A percentile compares a stretch with the other conserved stretches of the same genome.
Evolutionary conservation across 331 rosid species (phyloP).

Genomic region (Pyracantha coccinea): DNA sequence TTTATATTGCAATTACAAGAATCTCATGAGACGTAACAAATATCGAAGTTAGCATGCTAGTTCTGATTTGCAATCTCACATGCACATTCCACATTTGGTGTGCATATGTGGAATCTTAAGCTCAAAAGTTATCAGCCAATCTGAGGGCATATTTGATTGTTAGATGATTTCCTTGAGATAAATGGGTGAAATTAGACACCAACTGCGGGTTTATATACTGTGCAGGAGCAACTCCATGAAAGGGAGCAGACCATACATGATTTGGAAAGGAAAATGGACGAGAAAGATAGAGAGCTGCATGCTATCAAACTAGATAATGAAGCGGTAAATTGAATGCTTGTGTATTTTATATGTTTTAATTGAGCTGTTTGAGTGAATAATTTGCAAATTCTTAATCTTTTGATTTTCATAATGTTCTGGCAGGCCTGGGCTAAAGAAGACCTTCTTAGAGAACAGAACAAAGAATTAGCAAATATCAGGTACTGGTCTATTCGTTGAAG

Average conservation of each 20-base stretch:
- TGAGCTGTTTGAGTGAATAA: background rate
- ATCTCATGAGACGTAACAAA: background rate
- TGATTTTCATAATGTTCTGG: background rate
- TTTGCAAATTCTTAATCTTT: background rate
- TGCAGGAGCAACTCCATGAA: constrained; percentile 75
- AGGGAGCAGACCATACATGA: constrained; percentile 65
- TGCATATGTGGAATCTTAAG: background rate
- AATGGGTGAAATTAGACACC: background rate
- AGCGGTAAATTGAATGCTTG: constrained; percentile 54
- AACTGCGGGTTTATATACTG: constrained; percentile 17
- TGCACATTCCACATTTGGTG: background rate
- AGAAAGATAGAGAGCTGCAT: constrained; percentile 80
- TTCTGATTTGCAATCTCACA: background rate
- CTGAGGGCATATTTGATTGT: background rate
- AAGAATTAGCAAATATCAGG: constrained; percentile 83
- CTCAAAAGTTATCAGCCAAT: background rate
- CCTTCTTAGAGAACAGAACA: constrained; percentile 81
- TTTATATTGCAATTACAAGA: background rate
- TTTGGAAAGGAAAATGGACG: constrained; percentile 81
- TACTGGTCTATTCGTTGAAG: constrained; percentile 8
- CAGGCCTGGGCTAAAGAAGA: constrained; percentile 99
- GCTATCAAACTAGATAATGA: constrained; percentile 79
- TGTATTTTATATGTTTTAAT: background rate
- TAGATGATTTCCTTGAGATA: background rate
- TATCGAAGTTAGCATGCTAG: background rate